phyloP scores from a whole-genome alignment of 805 yeast genomes.

The Saccharomycopsis microspora region DNA sequence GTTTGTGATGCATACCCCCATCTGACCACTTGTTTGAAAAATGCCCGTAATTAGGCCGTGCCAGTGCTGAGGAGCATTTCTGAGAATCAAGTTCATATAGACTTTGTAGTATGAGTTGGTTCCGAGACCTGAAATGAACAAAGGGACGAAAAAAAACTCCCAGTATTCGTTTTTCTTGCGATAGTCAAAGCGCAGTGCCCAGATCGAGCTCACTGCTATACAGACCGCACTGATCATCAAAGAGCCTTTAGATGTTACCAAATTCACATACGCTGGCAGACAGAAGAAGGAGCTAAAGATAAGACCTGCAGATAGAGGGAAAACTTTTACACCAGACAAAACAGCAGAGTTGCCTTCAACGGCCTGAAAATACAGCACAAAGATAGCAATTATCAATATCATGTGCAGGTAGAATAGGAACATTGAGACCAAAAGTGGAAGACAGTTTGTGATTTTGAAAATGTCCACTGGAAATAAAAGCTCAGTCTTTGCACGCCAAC shows the following conservation, averaged over 20 bases:
- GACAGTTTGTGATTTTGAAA: conserved; percentile 21
- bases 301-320: conserved; percentile 26
- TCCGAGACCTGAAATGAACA: conserved; percentile 20
- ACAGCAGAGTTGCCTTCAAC: conserved; percentile 23
- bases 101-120: conserved; percentile 25
- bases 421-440: conserved; percentile 18
- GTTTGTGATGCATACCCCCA: conserved; percentile 23
- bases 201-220: background rate
- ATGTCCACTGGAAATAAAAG: conserved; percentile 22
- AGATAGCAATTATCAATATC: conserved; percentile 16
- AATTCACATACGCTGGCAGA: background rate
- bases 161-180: conserved; percentile 2
- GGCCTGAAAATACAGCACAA: conserved; percentile 21
- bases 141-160: conserved; percentile 13
- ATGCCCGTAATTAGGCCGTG: conserved; percentile 31
- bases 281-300: conserved; percentile 14
- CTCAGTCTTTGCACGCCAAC: conserved; percentile 11
- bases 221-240: conserved; percentile 13
- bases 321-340: conserved; percentile 26
- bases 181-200: conserved; percentile 7
- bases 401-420: conserved; percentile 19
- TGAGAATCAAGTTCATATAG: conserved; percentile 23
- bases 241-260: background rate
- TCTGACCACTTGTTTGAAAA: conserved; percentile 26
- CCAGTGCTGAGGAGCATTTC: conserved; percentile 26